phyloP scores from a whole-genome alignment of 1,139 yeast species.

The Taphrina pruni region DNA sequence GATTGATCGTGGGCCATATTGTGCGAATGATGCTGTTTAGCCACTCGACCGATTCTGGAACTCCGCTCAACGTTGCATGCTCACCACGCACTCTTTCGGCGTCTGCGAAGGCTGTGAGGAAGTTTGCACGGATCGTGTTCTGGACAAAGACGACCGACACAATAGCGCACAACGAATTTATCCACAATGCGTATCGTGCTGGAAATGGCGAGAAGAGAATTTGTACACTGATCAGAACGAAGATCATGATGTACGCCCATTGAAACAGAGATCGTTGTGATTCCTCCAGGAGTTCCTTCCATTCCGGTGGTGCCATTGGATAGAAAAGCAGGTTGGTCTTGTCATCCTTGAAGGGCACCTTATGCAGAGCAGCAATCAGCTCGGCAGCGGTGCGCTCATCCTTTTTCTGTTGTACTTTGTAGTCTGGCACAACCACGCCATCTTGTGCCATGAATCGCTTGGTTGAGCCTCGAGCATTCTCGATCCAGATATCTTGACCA shows the following conservation, averaged over 20 bases:
- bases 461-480: slow-evolving; percentile 28
- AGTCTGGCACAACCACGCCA: slow-evolving; percentile 31
- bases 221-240: slow-evolving; percentile 22
- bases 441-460: slow-evolving; percentile 19
- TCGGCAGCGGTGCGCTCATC: slow-evolving; percentile 27
- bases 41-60: slow-evolving; percentile 43
- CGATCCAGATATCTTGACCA: slow-evolving; percentile 33
- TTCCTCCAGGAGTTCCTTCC: slow-evolving; percentile 33
- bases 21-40: slow-evolving; percentile 40
- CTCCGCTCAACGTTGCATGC: slow-evolving; percentile 29
- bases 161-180: slow-evolving; percentile 13
- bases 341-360: slow-evolving; percentile 40
- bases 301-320: slow-evolving; percentile 40
- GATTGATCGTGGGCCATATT: slow-evolving; percentile 41
- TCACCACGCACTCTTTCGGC: slow-evolving; percentile 42
- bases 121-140: slow-evolving; percentile 8
- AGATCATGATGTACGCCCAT: slow-evolving; percentile 28
- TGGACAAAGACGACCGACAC: slow-evolving; percentile 17
- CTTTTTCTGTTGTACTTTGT: background rate
- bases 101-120: slow-evolving; percentile 17
- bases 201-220: slow-evolving; percentile 29
- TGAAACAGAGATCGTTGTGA: slow-evolving; percentile 25
- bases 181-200: slow-evolving; percentile 27
- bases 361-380: slow-evolving; percentile 19
- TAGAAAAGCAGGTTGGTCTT: slow-evolving; percentile 41